These are phyloP conservation scores for Chlorokybus atmophyticus DNA, from an alignment of 139 green algal genomes.

Conservation along the genomic window DNA sequence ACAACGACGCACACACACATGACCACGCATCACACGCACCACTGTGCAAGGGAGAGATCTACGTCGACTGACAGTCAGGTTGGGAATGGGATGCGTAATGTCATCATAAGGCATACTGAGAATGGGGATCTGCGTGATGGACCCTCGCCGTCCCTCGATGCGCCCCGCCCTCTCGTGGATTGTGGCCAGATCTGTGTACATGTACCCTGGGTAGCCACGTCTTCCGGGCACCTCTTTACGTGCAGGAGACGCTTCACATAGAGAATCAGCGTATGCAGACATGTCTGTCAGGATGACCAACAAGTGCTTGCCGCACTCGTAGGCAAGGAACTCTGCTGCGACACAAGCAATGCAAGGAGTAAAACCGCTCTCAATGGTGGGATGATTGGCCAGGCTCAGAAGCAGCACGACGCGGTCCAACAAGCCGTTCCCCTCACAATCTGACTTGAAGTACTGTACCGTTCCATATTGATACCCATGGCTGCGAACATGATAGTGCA, in stretches of 20 bases:
- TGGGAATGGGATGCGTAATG: slow-evolving; percentile 99
- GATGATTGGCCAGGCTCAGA: slow-evolving; percentile 99
- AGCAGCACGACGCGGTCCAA: slow-evolving; percentile 94
- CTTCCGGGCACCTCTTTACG: slow-evolving; percentile 96
- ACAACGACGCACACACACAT: no score
- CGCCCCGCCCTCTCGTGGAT: slow-evolving; percentile 97
- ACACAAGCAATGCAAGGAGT: slow-evolving; percentile 97
- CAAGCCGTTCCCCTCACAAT: slow-evolving; percentile 98
- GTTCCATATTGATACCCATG: slow-evolving; percentile 99
- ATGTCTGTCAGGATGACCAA: slow-evolving; percentile 99
- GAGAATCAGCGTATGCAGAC: slow-evolving; percentile 92
- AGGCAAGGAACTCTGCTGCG: slow-evolving; percentile 95
- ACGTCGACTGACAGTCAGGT: slow-evolving; percentile 94
- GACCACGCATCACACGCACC: no score
- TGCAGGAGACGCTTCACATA: slow-evolving; percentile 88
- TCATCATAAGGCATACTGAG: slow-evolving; percentile 98
- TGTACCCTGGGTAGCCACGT: slow-evolving; percentile 87
- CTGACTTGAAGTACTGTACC: slow-evolving; percentile 97
- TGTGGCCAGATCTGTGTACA: slow-evolving; percentile 97
- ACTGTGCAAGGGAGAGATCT: no score
- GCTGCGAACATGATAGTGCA: slow-evolving; percentile 99
- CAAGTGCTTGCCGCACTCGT: slow-evolving; percentile 96
- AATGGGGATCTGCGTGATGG: slow-evolving; percentile 96
- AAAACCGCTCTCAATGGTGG: slow-evolving; percentile 99
- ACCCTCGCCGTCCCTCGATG: slow-evolving; percentile 90